These are phyloP conservation scores for Terana coerulea DNA, from an alignment of 768 basidiomycete species.

Conservation along the genomic window DNA sequence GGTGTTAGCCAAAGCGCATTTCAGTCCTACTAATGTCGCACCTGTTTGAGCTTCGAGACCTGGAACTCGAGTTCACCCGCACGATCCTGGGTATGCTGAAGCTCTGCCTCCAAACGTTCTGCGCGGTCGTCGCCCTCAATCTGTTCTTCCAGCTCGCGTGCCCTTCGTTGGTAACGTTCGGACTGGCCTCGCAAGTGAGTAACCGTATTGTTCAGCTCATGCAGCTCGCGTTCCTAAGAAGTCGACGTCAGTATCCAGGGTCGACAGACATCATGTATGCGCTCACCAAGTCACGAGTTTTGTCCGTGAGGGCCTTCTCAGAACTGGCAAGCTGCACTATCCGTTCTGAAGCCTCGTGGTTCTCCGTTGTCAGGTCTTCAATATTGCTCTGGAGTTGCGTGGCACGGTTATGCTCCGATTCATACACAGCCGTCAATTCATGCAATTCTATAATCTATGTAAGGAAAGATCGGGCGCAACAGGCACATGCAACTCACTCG, in stretches of 20 bases:
- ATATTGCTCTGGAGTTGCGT: conserved; percentile 29
- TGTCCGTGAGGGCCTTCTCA: conserved; percentile 52
- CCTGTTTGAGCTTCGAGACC: conserved; percentile 76
- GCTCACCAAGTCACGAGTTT: conserved; percentile 48
- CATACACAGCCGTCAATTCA: conserved; percentile 22
- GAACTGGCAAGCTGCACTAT: conserved; percentile 42
- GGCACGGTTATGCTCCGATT: conserved; percentile 18
- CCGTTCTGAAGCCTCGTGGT: conserved; percentile 32
- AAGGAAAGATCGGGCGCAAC: background rate
- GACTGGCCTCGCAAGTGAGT: conserved; percentile 51
- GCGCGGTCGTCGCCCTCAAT: conserved; percentile 81
- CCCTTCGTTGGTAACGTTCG: conserved; percentile 50
- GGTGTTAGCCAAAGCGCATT: conserved; percentile 7
- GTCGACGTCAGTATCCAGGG: background rate
- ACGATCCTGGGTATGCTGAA: conserved; percentile 77
- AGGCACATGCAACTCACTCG: conserved; percentile 19
- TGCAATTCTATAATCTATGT: conserved; percentile 16
- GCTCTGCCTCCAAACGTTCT: conserved; percentile 64
- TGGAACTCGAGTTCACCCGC: conserved; percentile 84
- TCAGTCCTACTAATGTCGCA: conserved; percentile 19
- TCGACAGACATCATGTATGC: background rate
- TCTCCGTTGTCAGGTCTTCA: conserved; percentile 38
- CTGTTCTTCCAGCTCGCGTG: conserved; percentile 75
- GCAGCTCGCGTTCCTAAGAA: conserved; percentile 69
- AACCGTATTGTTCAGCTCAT: conserved; percentile 51